Evolutionary conservation across 164 flowering plant genomes (phyloP).

Genomic region (Malania oleifera): DNA sequence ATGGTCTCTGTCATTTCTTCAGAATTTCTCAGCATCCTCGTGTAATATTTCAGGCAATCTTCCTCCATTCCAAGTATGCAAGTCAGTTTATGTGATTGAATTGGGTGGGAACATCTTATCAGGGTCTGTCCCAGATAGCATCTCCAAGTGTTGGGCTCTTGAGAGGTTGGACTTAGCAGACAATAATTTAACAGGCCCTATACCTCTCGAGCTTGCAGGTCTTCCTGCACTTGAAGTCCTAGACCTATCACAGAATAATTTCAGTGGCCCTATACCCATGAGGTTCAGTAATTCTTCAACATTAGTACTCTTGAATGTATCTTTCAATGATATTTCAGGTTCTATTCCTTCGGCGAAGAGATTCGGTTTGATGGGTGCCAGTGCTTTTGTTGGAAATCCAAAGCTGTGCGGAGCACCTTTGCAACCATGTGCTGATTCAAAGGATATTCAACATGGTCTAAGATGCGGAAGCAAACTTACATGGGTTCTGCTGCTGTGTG

Average conservation of each 20-base stretch:
- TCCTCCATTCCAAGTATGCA: conserved; percentile 59
- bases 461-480: conserved; percentile 35
- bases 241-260: conserved; percentile 58
- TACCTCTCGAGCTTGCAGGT: conserved; percentile 52
- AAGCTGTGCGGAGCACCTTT: conserved; percentile 76
- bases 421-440: conserved; percentile 45
- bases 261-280: conserved; percentile 57
- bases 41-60: conserved; percentile 64
- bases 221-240: conserved; percentile 41
- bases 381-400: conserved; percentile 72
- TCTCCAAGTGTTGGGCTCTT: conserved; percentile 50
- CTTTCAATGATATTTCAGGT: conserved; percentile 76
- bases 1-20: conserved; percentile 61
- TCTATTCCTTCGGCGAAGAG: conserved; percentile 46
- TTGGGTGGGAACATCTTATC: conserved; percentile 45
- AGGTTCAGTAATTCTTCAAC: conserved; percentile 45
- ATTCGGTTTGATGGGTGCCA: conserved; percentile 51
- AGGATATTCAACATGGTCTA: conserved; percentile 23
- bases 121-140: conserved; percentile 46
- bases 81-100: conserved; percentile 51
- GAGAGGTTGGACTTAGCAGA: conserved; percentile 37
- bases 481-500: conserved; percentile 48
- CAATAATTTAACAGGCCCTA: conserved; percentile 49
- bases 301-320: conserved; percentile 56
- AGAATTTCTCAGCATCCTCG: conserved; percentile 73